A percentile compares a stretch with the other conserved stretches of the same genome.
Conservation (phyloP, 495 filamentous ascomycete species). For the Peziza echinospora region DNA sequence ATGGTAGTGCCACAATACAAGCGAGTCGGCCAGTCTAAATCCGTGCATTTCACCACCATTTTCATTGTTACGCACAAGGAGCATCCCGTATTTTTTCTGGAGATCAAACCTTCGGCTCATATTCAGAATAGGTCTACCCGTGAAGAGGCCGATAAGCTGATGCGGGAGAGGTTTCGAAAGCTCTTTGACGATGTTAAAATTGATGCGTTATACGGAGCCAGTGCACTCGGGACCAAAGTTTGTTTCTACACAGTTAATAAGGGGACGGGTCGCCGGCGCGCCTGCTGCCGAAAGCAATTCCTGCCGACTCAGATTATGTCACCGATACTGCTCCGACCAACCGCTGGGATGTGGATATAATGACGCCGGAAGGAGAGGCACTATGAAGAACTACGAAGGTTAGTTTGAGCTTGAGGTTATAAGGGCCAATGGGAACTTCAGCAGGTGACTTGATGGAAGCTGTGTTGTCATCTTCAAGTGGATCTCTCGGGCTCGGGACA, state of each 20-base stretch:
- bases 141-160: neutral
- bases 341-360: neutral
- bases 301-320: neutral
- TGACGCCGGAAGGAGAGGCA: neutral
- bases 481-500: too few relatives aligned
- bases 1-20: slow-evolving; percentile 1
- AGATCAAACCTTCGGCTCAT: slow-evolving; percentile 1
- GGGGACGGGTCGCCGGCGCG: neutral
- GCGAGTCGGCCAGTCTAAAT: neutral
- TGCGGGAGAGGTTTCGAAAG: neutral
- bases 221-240: neutral
- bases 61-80: neutral
- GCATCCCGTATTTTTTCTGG: slow-evolving; percentile 1
- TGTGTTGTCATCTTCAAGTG: too few relatives aligned
- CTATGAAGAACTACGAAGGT: too few relatives aligned
- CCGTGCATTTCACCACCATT: slow-evolving; percentile 3
- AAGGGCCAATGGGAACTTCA: too few relatives aligned
- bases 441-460: too few relatives aligned
- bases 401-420: too few relatives aligned
- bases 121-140: neutral
- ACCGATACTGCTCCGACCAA: neutral
- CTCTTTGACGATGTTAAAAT: neutral
- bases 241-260: neutral
- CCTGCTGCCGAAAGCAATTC: neutral
- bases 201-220: neutral